These are phyloP conservation scores for Juglanconis juglandina DNA, from an alignment of 2,329 filamentous ascomycete species.

Conservation along the genomic window DNA sequence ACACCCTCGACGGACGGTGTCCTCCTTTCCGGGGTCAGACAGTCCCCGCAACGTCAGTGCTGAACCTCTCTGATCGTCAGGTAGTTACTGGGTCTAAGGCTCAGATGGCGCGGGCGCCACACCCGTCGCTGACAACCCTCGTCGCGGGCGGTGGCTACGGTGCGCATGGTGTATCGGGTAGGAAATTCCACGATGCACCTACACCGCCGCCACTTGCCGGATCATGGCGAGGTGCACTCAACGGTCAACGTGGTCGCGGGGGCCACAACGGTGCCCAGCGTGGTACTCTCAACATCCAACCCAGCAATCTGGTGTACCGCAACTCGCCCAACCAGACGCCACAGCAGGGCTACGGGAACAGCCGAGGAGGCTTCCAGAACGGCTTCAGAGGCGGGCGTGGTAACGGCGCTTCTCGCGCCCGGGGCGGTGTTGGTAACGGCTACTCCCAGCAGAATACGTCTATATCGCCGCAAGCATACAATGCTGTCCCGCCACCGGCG, in stretches of 20 bases:
- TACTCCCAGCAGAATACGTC: constrained; percentile 19
- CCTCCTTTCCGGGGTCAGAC: constrained; percentile 93
- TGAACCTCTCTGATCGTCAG: constrained; percentile 83
- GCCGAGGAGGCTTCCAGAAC: constrained; percentile 14
- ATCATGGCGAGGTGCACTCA: constrained; percentile 55
- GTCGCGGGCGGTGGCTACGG: constrained; percentile 42
- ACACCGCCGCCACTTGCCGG: constrained; percentile 54
- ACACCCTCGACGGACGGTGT: constrained; percentile 83
- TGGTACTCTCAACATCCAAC: constrained; percentile 38
- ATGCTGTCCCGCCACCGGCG: constrained; percentile 59
- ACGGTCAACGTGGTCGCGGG: constrained; percentile 41
- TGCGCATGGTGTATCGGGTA: constrained; percentile 46
- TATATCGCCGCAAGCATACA: constrained; percentile 36
- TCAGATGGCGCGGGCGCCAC: constrained; percentile 49
- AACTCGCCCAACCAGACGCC: constrained; percentile 26
- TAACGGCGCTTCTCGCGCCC: constrained; percentile 17
- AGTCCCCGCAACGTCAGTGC: constrained; percentile 78
- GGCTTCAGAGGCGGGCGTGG: constrained; percentile 30
- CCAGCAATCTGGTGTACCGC: constrained; percentile 53
- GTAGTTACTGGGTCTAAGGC: constrained; percentile 67
- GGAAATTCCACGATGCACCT: constrained; percentile 59
- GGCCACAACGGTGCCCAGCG: constrained; percentile 26
- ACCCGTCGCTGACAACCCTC: constrained; percentile 46
- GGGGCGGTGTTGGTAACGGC: constrained; percentile 18
- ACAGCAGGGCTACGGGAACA: constrained; percentile 25